Evolutionary conservation across 2,329 filamentous ascomycete genomes (phyloP), one percentile per base, ranked within the genome.

Genomic region (Hirsutella minnesotensis): DNA sequence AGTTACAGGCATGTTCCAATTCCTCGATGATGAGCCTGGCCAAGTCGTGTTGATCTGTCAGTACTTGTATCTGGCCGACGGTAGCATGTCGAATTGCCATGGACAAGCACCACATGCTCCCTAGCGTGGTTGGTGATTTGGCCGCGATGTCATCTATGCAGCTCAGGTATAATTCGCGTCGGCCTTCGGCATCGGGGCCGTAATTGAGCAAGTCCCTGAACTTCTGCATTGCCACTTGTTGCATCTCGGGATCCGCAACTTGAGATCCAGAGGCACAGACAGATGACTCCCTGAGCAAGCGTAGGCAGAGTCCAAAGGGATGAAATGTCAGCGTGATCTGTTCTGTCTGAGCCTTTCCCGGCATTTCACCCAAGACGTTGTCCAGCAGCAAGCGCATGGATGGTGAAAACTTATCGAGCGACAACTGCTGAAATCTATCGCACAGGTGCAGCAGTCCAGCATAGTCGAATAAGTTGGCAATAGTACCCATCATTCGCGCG

Each of bases 221-320:
- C 49, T 81, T 79, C 7, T 69, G 63, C 38, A 70, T 70, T 7
- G 81, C 81, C 49, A 82, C 79, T 4, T 66, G 62, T 49, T 86
- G 79, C 15, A 89, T 65, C 15, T 80, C 73, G 2, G 73, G 68
- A 51, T 77, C 69, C 9, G 76, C 72, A 40, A 79, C 70, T 9
- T 74, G 69, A 4, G 69, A 68, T 13, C 73, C 69, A 9, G 69
- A 60, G 18, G 65, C 66, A 24, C 68, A 69, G 12, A 77, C 69
- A 0, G 80, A 81, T 3, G 83, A 80, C 52, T 89, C 81, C 47
- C 83, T 78, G 35, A 92, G 70, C 16, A 94, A 62, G 20, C 83
- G 75, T 40, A 90, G 60, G 46, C 70, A 75, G 13, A 76, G 61
- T n/a, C 64, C 61, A 46, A 69, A 75, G 1, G 72, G 68, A 3